Conservation (phyloP, 306 rosid species). For the Cucurbita ficifolia region DNA sequence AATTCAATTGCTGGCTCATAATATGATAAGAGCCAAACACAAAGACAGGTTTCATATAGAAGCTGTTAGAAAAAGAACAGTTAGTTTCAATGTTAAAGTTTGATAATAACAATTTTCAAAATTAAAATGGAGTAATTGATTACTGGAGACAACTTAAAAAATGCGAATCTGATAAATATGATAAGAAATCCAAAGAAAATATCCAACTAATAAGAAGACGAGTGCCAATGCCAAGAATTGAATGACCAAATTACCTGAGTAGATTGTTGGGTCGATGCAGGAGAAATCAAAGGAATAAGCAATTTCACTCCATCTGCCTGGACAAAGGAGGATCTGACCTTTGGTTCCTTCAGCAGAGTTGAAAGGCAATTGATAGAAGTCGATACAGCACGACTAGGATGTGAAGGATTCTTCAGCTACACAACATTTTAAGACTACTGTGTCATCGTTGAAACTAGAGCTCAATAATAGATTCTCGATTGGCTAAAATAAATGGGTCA, state of each 20-base stretch:
- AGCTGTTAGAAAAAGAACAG: conserved; percentile 43
- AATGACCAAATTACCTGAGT: conserved; percentile 53
- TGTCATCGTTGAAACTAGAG: background rate
- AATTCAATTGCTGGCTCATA: conserved; percentile 89
- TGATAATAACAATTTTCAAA: background rate
- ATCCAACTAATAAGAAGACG: background rate
- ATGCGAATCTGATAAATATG: background rate
- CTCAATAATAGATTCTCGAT: background rate
- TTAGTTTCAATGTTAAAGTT: conserved; percentile 1
- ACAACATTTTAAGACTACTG: conserved; percentile 2
- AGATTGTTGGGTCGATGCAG: conserved; percentile 95
- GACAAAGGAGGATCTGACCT: conserved; percentile 78
- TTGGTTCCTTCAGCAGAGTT: conserved; percentile 76
- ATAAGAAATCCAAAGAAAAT: background rate
- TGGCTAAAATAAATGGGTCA: background rate
- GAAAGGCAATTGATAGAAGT: conserved; percentile 76
- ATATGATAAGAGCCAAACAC: conserved; percentile 90
- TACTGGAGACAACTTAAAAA: background rate
- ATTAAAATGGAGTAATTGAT: background rate
- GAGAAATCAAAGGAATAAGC: conserved; percentile 80
- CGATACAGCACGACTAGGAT: conserved; percentile 68
- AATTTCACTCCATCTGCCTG: conserved; percentile 83
- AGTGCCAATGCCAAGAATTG: background rate
- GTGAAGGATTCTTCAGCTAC: conserved; percentile 86
- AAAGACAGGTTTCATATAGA: conserved; percentile 88